phyloP scores from a whole-genome alignment of 805 yeast species.

The Blastobotrys attinorum region DNA sequence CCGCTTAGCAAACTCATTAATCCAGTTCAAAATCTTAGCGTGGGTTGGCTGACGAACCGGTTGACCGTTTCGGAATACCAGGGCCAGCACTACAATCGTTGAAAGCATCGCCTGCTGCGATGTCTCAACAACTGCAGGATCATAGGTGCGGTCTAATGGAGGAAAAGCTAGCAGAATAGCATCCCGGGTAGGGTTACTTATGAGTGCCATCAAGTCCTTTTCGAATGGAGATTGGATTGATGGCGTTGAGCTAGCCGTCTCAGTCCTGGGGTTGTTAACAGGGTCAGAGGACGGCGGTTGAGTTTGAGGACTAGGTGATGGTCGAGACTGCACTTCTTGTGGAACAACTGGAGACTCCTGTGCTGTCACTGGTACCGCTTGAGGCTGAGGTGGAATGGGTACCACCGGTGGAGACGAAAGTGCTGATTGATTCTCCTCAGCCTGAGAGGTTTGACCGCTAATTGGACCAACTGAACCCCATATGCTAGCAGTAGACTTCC shows the following conservation, averaged over 20 bases:
- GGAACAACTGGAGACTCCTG: background rate
- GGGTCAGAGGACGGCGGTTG: no score
- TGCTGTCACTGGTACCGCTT: no score
- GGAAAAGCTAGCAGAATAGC: background rate
- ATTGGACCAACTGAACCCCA: background rate
- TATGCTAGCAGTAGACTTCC: background rate
- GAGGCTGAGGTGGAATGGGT: no score
- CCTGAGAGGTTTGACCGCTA: background rate
- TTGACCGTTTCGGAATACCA: background rate
- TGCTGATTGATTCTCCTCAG: background rate
- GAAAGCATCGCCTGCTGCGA: background rate
- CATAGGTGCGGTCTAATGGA: background rate
- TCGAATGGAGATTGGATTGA: background rate
- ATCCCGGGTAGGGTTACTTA: background rate
- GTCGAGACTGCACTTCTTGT: background rate
- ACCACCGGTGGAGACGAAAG: no score
- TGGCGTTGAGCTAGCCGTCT: no score
- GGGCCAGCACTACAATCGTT: background rate
- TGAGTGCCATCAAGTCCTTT: background rate
- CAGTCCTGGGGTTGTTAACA: no score
- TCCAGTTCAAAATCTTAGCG: background rate
- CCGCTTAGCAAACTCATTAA: background rate
- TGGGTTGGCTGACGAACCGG: background rate
- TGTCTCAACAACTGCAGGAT: background rate
- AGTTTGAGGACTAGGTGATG: background rate